Conservation (phyloP, 192 early-diverging fungal species). For the Rhizophagus clarus region DNA sequence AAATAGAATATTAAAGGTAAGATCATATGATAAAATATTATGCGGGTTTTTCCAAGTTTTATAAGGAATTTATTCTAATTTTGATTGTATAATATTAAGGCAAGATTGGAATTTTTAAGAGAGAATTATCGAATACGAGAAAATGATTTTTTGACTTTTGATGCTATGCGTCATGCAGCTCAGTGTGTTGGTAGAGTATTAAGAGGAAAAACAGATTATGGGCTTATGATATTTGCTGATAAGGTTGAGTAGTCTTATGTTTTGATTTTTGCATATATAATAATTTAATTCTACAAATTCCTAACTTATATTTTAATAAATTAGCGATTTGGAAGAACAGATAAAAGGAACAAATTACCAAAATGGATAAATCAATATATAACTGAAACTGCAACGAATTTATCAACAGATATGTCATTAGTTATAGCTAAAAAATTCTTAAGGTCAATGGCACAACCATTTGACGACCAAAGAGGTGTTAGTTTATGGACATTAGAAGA, state of each 20-base stretch:
- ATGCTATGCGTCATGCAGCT: conserved; percentile 98
- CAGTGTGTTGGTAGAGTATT: conserved; percentile 98
- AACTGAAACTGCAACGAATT: conserved; percentile 83
- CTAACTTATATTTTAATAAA: background rate
- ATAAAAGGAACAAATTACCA: conserved; percentile 95
- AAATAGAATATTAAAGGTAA: conserved; percentile 84
- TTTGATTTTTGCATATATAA: background rate
- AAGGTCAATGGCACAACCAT: conserved; percentile 94
- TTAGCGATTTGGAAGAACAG: conserved; percentile 86
- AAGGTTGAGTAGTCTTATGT: conserved; percentile 57
- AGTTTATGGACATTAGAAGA: conserved; percentile 84
- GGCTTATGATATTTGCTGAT: conserved; percentile 98
- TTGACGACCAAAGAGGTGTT: conserved; percentile 84
- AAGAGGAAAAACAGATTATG: conserved; percentile 98
- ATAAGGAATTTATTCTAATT: background rate
- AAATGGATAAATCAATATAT: conserved; percentile 95
- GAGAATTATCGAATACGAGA: conserved; percentile 93
- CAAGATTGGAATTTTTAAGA: conserved; percentile 91
- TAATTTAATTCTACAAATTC: background rate
- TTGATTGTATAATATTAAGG: conserved; percentile 45
- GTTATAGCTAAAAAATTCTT: conserved; percentile 90
- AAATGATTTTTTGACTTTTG: conserved; percentile 99
- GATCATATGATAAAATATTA: background rate
- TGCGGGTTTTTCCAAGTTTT: background rate
- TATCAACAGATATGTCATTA: conserved; percentile 98